phyloP scores from a whole-genome alignment of 2,329 filamentous ascomycete species.

The Fusarium vanettenii region DNA sequence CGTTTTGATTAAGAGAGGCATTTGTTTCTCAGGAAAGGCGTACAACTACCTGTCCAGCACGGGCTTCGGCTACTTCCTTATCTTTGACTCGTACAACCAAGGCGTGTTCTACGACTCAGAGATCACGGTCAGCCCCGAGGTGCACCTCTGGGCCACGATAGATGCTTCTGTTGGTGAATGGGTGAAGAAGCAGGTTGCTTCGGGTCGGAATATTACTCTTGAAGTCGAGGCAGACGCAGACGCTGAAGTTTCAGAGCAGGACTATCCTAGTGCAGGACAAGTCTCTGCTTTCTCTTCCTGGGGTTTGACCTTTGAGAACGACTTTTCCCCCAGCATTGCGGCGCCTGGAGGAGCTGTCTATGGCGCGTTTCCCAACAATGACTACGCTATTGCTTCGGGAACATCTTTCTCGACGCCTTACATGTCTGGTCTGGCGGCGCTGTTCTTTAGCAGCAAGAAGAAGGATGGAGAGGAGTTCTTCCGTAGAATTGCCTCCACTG shows the following conservation, averaged over 20 bases:
- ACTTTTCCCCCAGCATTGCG: slow-evolving; percentile 26
- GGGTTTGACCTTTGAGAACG: slow-evolving; percentile 38
- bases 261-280: slow-evolving; percentile 6
- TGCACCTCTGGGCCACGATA: neutral
- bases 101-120: neutral
- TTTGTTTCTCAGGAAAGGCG: neutral
- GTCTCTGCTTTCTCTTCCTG: slow-evolving; percentile 34
- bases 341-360: slow-evolving; percentile 23
- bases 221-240: neutral
- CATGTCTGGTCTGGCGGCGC: slow-evolving; percentile 34
- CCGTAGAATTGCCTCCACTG: neutral
- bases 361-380: slow-evolving; percentile 10
- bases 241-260: neutral
- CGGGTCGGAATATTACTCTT: neutral
- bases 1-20: neutral
- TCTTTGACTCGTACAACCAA: neutral
- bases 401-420: slow-evolving; percentile 38
- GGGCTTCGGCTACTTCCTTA: neutral
- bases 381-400: slow-evolving; percentile 28
- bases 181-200: neutral
- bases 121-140: neutral
- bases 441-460: slow-evolving; percentile 19
- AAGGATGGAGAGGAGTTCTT: neutral
- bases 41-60: neutral
- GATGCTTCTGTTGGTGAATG: neutral